These are phyloP conservation scores for Apiospora phragmitis DNA, from an alignment of 2,329 filamentous ascomycete genomes.

Conservation along the genomic window DNA sequence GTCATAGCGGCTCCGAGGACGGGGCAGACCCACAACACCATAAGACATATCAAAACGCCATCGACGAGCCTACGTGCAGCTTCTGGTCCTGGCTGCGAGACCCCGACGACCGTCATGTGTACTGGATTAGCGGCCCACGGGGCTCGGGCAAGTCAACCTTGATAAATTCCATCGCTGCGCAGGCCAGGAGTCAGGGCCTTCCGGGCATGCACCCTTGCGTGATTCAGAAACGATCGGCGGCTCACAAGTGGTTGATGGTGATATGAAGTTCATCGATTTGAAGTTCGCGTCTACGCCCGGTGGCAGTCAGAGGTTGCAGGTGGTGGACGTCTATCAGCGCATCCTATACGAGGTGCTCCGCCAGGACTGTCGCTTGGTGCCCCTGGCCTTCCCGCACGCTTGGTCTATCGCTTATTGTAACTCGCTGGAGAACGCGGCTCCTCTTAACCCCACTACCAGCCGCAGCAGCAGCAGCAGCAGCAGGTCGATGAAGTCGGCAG, in stretches of 20 bases:
- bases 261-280: background rate
- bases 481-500: too few relatives aligned
- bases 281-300: background rate
- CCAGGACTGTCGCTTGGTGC: background rate
- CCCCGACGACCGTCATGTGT: background rate
- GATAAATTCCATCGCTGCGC: background rate
- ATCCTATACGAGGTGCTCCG: background rate
- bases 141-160: background rate
- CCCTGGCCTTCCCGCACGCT: background rate
- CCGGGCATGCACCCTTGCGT: too few relatives aligned
- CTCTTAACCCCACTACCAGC: background rate
- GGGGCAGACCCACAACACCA: background rate
- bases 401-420: slow-evolving; percentile 3
- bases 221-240: too few relatives aligned
- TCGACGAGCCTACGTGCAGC: background rate
- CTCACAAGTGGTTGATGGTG: background rate
- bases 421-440: background rate
- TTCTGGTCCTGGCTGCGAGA: background rate
- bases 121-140: background rate
- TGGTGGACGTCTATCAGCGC: background rate
- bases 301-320: background rate
- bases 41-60: background rate
- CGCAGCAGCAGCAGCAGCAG: too few relatives aligned
- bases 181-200: too few relatives aligned
- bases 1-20: too few relatives aligned